Conservation (phyloP, 2,329 filamentous ascomycete genomes). For the Colletotrichum higginsianum region DNA sequence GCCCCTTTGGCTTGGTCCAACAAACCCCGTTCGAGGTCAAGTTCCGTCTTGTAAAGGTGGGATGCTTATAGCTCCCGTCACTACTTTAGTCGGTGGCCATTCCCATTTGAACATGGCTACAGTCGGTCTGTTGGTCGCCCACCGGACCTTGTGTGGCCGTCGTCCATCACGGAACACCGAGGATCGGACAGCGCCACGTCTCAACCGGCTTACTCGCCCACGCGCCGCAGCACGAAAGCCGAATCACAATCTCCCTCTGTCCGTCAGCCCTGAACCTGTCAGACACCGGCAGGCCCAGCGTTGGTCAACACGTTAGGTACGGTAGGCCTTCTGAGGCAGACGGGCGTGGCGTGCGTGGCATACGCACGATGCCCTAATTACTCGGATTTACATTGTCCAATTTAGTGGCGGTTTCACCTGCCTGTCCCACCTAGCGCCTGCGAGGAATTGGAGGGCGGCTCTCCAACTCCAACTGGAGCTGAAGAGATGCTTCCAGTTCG, state of each 20-base stretch:
- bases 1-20: constrained; percentile 3
- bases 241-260: constrained; percentile 1
- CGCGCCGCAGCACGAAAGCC: not conserved
- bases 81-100: not conserved
- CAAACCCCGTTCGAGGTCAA: not conserved
- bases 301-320: not conserved
- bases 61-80: not conserved
- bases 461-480: not conserved
- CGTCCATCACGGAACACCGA: constrained; percentile 15
- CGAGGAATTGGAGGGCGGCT: constrained; percentile 6
- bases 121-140: not conserved
- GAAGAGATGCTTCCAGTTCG: not conserved
- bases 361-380: not conserved
- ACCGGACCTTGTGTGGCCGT: not conserved
- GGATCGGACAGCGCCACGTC: constrained; percentile 16
- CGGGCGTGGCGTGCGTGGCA: too few species aligned
- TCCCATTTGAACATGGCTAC: not conserved
- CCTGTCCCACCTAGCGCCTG: not conserved
- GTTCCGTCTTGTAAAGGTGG: not conserved
- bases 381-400: constrained; percentile 1
- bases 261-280: constrained; percentile 1
- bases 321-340: not conserved
- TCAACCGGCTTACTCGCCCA: not conserved
- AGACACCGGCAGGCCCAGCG: not conserved
- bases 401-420: constrained; percentile 18